Conservation (phyloP, 306 rosid genomes). For the Dryas octopetala region DNA sequence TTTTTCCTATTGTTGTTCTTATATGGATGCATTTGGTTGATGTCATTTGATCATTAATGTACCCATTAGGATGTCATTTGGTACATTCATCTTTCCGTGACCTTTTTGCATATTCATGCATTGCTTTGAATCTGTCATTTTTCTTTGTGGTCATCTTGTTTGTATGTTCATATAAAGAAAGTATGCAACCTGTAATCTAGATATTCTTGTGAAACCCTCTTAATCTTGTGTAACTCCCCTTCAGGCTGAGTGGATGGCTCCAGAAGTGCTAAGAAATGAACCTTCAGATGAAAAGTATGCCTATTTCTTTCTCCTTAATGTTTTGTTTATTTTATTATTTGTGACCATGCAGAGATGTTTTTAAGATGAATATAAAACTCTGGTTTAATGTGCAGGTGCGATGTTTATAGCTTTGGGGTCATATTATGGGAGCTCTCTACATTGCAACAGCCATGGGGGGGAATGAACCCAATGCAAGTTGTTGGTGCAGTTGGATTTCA, state of each 20-base stretch:
- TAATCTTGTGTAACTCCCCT: constrained; percentile 24
- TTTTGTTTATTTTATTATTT: constrained; percentile 16
- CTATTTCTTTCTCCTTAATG: background rate
- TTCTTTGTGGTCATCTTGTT: background rate
- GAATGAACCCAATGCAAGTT: constrained; percentile 99
- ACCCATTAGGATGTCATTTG: background rate
- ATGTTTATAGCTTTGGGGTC: constrained; percentile 93
- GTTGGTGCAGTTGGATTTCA: constrained; percentile 99
- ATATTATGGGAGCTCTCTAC: constrained; percentile 96
- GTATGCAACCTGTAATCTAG: background rate
- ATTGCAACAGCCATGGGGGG: constrained; percentile 96
- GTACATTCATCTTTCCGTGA: background rate
- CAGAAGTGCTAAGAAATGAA: constrained; percentile 96
- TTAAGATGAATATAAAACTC: constrained; percentile 11
- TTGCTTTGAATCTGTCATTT: background rate
- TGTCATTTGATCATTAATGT: constrained; percentile 17
- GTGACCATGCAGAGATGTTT: constrained; percentile 9
- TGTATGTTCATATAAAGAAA: background rate
- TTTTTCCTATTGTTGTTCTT: background rate
- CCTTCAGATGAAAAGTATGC: constrained; percentile 95
- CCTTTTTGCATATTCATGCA: background rate
- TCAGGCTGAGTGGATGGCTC: constrained; percentile 99
- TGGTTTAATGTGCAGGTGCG: constrained; percentile 60
- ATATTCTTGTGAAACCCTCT: no score
- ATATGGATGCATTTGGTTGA: background rate